Base-by-base conservation (phyloP, 2,329 filamentous ascomycete genomes). In the Teratosphaeria viscida region DNA sequence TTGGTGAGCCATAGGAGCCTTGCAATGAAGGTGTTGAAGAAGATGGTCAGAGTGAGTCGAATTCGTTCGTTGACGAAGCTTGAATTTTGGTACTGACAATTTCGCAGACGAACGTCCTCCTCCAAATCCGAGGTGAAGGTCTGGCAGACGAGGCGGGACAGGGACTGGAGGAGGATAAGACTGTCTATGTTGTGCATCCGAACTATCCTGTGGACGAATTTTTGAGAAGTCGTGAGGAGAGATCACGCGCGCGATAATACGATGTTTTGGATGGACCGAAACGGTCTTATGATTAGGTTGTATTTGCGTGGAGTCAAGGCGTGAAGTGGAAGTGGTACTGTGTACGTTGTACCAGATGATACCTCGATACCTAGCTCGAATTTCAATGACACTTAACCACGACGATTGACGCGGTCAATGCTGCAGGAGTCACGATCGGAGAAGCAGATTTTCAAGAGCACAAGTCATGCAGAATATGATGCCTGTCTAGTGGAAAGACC, bases 181-280 rank as follows among this genome's bases (percentile, higher is more conserved):
- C 79, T 68, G 79, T 88, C 4, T 99, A 96, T 72, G 88, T 96
- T 29, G 72, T 99, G 66, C 94, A 99, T 77, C 94, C 94, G 60
- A 97, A 97, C 76, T 95, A 90, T 71, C 89, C 89, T 0, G 81
- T 95, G 10, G 92, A 96, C 65, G 78, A 80, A 58, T 66, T 72
- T 39, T 39, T 58, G 43, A 49, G 23, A 10, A n/a, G n/a, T n/a
- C 16, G 19, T 49, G n/a, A 49, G 43, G 43, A 11, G 6, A 49
- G 4, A 6, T 10, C 8, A 19, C 5, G 43, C n/a, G 16, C 4
- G 10, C 1, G 8, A 23, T 11, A 19, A 4, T 19, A 19, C 23
- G 43, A 49, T 26, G 43, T 10, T 23, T 19, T 49, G 19, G 1
- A 6, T 23, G 43, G 11, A 49, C 7, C 16, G 43, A 10, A 10